phyloP scores from a whole-genome alignment of 306 rosid species.

The Citrullus mucosospermus region DNA sequence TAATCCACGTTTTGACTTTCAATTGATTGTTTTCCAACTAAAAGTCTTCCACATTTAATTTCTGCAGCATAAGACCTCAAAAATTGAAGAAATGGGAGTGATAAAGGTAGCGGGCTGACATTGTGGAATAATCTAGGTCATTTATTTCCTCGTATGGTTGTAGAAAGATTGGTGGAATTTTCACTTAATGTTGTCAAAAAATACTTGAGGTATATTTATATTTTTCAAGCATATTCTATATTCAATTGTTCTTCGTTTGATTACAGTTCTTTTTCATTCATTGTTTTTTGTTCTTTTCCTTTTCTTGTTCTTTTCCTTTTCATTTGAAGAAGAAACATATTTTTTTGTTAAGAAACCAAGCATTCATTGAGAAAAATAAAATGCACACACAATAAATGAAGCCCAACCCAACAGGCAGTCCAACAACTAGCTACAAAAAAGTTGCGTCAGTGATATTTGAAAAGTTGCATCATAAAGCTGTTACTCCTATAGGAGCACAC shows the following conservation, averaged over 20 bases:
- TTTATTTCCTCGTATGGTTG: slow-evolving; percentile 52
- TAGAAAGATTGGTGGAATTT: slow-evolving; percentile 54
- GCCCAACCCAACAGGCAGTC: neutral
- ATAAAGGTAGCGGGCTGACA: slow-evolving; percentile 77
- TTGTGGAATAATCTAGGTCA: slow-evolving; percentile 29
- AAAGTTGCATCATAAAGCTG: neutral
- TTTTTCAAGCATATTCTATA: slow-evolving; percentile 9
- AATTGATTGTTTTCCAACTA: slow-evolving; percentile 9
- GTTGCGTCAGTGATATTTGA: neutral
- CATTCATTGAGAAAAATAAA: neutral
- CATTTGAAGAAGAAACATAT: neutral
- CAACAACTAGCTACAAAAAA: neutral
- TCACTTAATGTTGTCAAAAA: slow-evolving; percentile 33
- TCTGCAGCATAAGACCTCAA: slow-evolving; percentile 81
- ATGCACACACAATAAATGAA: neutral
- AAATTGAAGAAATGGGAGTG: slow-evolving; percentile 74
- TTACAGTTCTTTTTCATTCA: neutral
- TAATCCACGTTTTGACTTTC: neutral
- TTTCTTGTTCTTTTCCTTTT: neutral
- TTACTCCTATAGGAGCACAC: neutral
- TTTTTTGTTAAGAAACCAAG: neutral
- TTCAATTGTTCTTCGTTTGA: slow-evolving; percentile 3
- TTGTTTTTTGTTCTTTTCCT: neutral
- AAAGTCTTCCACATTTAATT: slow-evolving; percentile 9
- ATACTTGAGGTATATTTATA: slow-evolving; percentile 56